These are phyloP conservation scores for Acacia pycnantha DNA, from an alignment of 331 rosid genomes.

Conservation along the genomic window DNA sequence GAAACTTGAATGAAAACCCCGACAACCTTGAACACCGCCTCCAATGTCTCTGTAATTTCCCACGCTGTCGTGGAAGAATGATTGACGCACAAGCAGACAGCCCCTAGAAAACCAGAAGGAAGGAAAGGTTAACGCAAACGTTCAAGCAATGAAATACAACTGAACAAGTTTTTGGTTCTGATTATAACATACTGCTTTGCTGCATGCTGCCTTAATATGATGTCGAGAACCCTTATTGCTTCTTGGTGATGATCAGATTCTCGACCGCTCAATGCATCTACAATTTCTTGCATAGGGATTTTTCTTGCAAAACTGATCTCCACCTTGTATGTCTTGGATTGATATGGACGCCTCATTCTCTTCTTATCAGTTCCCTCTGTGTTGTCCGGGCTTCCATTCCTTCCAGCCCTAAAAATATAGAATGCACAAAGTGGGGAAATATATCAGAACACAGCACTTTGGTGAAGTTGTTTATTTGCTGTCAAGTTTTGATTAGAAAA, in stretches of 20 bases:
- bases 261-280: constrained; percentile 24
- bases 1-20: constrained; percentile 47
- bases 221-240: constrained; percentile 31
- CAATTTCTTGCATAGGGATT: constrained; percentile 34
- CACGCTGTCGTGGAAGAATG: constrained; percentile 38
- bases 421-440: not conserved
- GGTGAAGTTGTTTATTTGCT: not conserved
- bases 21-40: constrained; percentile 39
- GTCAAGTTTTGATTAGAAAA: not conserved
- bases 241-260: constrained; percentile 31
- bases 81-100: constrained; percentile 42
- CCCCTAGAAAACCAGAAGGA: constrained; percentile 25
- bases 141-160: constrained; percentile 1
- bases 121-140: not conserved
- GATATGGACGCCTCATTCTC: constrained; percentile 23
- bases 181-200: constrained; percentile 35
- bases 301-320: constrained; percentile 28
- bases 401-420: constrained; percentile 12
- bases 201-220: constrained; percentile 41
- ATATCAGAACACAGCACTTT: not conserved
- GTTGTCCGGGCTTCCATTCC: constrained; percentile 10
- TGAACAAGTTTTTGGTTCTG: not conserved
- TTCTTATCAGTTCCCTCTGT: constrained; percentile 14
- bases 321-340: constrained; percentile 32
- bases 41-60: constrained; percentile 25